These are phyloP conservation scores for Cyberlindnera galapagoensis DNA, from an alignment of 805 yeast species.

Conservation along the genomic window DNA sequence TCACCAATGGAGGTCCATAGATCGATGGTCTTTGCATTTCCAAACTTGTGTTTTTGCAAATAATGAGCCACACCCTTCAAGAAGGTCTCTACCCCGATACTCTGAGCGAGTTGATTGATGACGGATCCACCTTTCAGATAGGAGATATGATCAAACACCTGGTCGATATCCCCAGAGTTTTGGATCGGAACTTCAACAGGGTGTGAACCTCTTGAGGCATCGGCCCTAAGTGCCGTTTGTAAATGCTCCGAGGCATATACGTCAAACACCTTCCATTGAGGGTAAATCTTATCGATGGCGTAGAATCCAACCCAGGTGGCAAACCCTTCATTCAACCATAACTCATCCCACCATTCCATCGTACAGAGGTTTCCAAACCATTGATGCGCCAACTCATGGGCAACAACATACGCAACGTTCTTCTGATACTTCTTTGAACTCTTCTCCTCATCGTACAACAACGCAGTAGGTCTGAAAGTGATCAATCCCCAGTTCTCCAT, in stretches of 20 bases:
- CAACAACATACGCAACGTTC: slow-evolving; percentile 78
- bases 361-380: slow-evolving; percentile 90
- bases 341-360: slow-evolving; percentile 90
- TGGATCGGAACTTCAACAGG: slow-evolving; percentile 81
- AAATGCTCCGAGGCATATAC: slow-evolving; percentile 64
- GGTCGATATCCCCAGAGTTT: slow-evolving; percentile 72
- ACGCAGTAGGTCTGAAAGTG: slow-evolving; percentile 74
- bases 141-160: slow-evolving; percentile 79
- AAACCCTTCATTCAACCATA: slow-evolving; percentile 84
- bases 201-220: slow-evolving; percentile 74
- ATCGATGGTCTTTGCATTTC: slow-evolving; percentile 69
- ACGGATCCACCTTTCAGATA: slow-evolving; percentile 78
- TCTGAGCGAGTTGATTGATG: slow-evolving; percentile 67
- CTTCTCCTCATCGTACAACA: slow-evolving; percentile 60
- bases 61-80: slow-evolving; percentile 74
- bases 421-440: slow-evolving; percentile 57
- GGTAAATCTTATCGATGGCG: slow-evolving; percentile 64
- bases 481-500: slow-evolving; percentile 85
- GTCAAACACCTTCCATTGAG: slow-evolving; percentile 83
- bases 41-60: slow-evolving; percentile 66
- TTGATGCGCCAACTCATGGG: slow-evolving; percentile 86
- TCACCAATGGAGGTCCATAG: slow-evolving; percentile 65
- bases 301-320: slow-evolving; percentile 90
- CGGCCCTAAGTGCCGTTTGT: slow-evolving; percentile 67
- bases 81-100: slow-evolving; percentile 70